These are phyloP conservation scores for Thamnidium elegans DNA, from an alignment of 192 early-diverging fungal species.

Conservation along the genomic window DNA sequence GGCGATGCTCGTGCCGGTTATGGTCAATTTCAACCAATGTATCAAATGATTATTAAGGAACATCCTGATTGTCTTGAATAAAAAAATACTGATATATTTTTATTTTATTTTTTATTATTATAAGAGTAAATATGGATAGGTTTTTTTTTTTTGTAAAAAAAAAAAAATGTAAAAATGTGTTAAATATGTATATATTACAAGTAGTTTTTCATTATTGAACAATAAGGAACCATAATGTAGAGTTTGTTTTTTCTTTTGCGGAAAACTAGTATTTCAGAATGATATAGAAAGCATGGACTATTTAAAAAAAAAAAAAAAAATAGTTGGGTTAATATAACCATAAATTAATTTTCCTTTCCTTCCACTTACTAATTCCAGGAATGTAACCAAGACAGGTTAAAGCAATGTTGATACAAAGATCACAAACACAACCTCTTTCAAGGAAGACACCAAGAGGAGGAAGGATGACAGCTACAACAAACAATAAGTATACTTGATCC, in stretches of 20 bases:
- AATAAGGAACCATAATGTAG: no score
- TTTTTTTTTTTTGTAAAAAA: no score
- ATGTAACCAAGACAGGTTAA: constrained; percentile 62
- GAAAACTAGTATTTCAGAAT: constrained; percentile 20
- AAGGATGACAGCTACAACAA: constrained; percentile 28
- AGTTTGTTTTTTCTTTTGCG: not conserved
- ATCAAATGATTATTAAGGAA: constrained; percentile 8
- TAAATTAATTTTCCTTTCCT: not conserved
- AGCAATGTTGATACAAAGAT: constrained; percentile 60
- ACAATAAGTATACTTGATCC: no score
- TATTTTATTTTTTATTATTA: constrained; percentile 1
- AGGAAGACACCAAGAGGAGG: constrained; percentile 66
- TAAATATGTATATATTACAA: constrained; percentile 7
- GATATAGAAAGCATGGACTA: constrained; percentile 24
- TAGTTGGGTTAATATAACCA: not conserved
- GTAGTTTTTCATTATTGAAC: not conserved
- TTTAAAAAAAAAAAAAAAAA: not conserved
- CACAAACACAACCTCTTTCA: constrained; percentile 49
- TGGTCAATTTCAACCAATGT: constrained; percentile 36
- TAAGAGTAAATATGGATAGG: not conserved
- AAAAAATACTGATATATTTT: constrained; percentile 3
- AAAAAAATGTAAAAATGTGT: no score
- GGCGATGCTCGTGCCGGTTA: constrained; percentile 18
- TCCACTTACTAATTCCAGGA: constrained; percentile 47
- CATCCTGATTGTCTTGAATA: constrained; percentile 20